Evolutionary conservation across 106 monocot genomes (phyloP).

Genomic region (Gastrodia elata): DNA sequence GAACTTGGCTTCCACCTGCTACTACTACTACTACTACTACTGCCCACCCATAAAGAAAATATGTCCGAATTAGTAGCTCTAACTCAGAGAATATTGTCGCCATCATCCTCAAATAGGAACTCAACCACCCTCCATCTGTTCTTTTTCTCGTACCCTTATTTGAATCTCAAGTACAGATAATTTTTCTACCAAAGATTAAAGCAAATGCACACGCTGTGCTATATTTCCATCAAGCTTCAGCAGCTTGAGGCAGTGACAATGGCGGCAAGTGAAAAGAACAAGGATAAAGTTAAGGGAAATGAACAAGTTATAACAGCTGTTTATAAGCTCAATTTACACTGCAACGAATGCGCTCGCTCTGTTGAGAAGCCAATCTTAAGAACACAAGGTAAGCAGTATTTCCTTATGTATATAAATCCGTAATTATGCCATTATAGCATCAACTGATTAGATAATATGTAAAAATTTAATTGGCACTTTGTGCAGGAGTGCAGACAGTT

Average conservation of each 20-base stretch:
- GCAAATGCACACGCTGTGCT: neutral
- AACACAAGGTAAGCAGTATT: conserved; percentile 25
- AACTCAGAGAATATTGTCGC: too few species aligned
- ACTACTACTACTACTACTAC: too few species aligned
- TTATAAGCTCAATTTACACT: conserved; percentile 74
- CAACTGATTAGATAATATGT: neutral
- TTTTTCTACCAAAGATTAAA: neutral
- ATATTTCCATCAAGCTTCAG: neutral
- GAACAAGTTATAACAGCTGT: conserved; percentile 47
- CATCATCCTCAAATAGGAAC: too few species aligned
- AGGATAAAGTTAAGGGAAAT: conserved; percentile 10
- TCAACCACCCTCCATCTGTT: conserved; percentile 41
- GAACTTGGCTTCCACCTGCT: too few species aligned
- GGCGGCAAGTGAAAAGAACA: conserved; percentile 27
- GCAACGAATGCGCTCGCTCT: conserved; percentile 37
- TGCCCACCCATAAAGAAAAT: too few species aligned
- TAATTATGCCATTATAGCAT: neutral
- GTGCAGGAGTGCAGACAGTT: conserved; percentile 60
- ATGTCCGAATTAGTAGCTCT: too few species aligned
- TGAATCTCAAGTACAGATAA: neutral
- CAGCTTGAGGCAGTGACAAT: conserved; percentile 4
- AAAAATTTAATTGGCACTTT: neutral
- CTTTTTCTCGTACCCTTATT: neutral
- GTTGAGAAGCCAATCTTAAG: conserved; percentile 36
- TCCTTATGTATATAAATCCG: too few species aligned